These are phyloP conservation scores for Mortierella sp. DNA, from an alignment of 371 early-diverging fungal species.

Conservation along the genomic window DNA sequence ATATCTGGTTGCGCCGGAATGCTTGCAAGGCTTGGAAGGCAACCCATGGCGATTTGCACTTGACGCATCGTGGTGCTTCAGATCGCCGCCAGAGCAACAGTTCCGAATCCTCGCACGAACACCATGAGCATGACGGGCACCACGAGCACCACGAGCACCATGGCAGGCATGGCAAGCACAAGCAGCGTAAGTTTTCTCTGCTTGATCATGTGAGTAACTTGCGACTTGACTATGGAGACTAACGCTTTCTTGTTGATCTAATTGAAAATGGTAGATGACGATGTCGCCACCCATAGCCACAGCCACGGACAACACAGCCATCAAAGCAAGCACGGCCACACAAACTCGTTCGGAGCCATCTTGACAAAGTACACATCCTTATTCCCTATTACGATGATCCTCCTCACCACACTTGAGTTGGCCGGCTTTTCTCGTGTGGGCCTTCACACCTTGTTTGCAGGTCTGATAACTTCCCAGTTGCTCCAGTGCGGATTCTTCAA, in stretches of 20 bases:
- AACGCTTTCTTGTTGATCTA: neutral
- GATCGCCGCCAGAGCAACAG: conserved; percentile 24
- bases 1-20: conserved; percentile 40
- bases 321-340: neutral
- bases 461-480: conserved; percentile 34
- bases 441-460: conserved; percentile 37
- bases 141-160: conserved; percentile 8
- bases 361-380: conserved; percentile 30
- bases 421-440: conserved; percentile 28
- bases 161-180: neutral
- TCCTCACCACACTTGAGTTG: conserved; percentile 29
- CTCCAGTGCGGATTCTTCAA: conserved; percentile 23
- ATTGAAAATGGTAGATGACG: neutral
- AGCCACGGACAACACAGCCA: neutral
- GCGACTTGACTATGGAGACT: neutral
- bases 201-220: no score
- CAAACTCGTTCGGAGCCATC: conserved; percentile 27
- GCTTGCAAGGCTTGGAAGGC: neutral
- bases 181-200: neutral
- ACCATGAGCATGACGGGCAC: conserved; percentile 2
- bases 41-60: conserved; percentile 15
- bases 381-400: conserved; percentile 25
- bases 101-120: conserved; percentile 30
- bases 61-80: conserved; percentile 14
- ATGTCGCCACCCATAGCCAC: neutral